Conservation (phyloP, 2,329 filamentous ascomycete genomes). For the Penicillium sp. region DNA sequence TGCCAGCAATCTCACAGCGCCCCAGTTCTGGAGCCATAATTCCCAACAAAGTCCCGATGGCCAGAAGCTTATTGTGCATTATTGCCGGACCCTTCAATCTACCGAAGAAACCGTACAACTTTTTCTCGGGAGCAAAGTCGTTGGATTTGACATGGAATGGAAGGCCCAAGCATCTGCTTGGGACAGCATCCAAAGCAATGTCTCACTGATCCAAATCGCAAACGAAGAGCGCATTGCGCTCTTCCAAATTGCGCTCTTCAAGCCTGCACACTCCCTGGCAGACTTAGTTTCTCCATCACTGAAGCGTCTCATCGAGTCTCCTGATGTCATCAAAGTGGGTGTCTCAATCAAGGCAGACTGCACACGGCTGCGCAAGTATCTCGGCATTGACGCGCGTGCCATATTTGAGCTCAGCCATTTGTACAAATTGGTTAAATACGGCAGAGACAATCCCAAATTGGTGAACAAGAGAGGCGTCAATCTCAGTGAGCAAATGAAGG, state of each 20-base stretch:
- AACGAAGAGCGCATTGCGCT: constrained; percentile 73
- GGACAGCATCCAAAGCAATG: constrained; percentile 61
- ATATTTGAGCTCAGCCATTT: constrained; percentile 81
- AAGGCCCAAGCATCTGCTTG: constrained; percentile 50
- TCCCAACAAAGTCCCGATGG: constrained; percentile 49
- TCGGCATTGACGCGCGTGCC: constrained; percentile 64
- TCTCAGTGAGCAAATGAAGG: constrained; percentile 67
- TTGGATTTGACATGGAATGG: constrained; percentile 96
- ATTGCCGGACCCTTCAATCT: constrained; percentile 67
- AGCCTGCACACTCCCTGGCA: constrained; percentile 38
- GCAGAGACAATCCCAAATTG: constrained; percentile 50
- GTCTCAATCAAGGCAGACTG: constrained; percentile 72
- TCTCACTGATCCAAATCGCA: constrained; percentile 81
- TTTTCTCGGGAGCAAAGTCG: constrained; percentile 66
- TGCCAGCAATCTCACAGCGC: not conserved
- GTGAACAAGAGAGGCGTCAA: constrained; percentile 68
- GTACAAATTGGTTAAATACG: constrained; percentile 72
- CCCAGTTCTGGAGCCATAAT: constrained; percentile 35
- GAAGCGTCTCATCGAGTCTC: constrained; percentile 68
- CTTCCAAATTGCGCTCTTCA: constrained; percentile 73
- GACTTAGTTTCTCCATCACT: constrained; percentile 71
- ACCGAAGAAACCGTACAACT: constrained; percentile 66
- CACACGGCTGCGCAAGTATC: constrained; percentile 64
- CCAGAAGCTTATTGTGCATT: constrained; percentile 67
- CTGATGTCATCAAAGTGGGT: constrained; percentile 69